Base-by-base conservation (phyloP, 768 basidiomycete genomes). In the Cubamyces lactineus region DNA sequence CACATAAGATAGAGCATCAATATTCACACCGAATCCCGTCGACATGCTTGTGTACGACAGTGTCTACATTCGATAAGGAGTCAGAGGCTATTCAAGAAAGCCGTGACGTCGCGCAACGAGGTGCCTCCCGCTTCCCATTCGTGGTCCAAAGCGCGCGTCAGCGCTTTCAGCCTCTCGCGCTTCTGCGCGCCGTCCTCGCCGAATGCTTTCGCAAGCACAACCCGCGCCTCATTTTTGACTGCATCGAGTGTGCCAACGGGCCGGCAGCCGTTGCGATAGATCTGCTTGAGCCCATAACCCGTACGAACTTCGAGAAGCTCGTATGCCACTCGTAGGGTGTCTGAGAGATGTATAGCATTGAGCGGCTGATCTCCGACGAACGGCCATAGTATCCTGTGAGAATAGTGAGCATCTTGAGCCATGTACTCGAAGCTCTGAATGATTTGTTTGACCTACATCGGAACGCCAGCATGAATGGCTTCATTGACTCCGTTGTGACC, bases 401-500 rank as follows among this genome's bases (percentile, higher is more conserved):
- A 11, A 34, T 11, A 34, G 9, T 11, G 34, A 34, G 9, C 28
- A 3, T 3, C 8, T 30, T 34, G 34, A 34, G 4, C 5, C 5
- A 8, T 34, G 34, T 11, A 34, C 9, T 34, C 34, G 34, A 11
- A 11, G 34, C 9, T 6, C 9, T 7, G 5, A 11, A 49, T 9
- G 13, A 15, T 4, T 8, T 8, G 13, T 11, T 1, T 2, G 26
- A 51, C 57, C 19, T 23, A 59, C 57, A 51, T 23, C 6, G 72
- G 72, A 11, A 72, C 67, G 2, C 70, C 71, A 3, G 62, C 54
- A 11, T 21, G 40, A 34, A 73, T 43, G 11, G 70, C 59, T 46
- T 73, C 72, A n/a, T 59, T 58, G 15, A 67, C 57, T 17, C 69
- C 67, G 60, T 70, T 71, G 38, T 67, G 66, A 12, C 72, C 72